Conservation (phyloP, 257 asterid species). For the Oldenlandia corymbosa region DNA sequence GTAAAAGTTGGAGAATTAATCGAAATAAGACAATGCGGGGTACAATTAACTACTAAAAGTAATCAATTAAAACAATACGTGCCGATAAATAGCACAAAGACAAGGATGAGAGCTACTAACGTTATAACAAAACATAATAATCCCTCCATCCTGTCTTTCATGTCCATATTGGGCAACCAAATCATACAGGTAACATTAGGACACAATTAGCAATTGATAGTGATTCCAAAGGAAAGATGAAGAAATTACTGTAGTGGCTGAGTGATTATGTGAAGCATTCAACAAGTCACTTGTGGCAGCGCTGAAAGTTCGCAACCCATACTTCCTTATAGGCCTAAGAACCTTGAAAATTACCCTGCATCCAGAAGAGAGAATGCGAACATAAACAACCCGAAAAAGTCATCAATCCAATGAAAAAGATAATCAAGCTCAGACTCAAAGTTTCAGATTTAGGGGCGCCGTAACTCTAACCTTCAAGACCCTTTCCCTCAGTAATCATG, state of each 20-base stretch:
- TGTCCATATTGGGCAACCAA: neutral
- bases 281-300: constrained; percentile 34
- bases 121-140: neutral
- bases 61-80: neutral
- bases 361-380: constrained; percentile 8
- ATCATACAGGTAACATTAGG: neutral
- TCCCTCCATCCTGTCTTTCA: too few relatives aligned
- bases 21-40: too few relatives aligned
- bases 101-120: neutral
- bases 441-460: neutral
- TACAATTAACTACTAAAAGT: too few relatives aligned
- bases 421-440: neutral
- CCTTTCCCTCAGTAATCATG: constrained; percentile 2
- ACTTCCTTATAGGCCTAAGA: constrained; percentile 31
- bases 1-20: neutral
- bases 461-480: neutral
- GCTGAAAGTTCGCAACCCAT: constrained; percentile 42
- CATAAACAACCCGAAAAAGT: neutral
- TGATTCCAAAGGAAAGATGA: constrained; percentile 2
- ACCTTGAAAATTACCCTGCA: constrained; percentile 46
- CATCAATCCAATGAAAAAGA: neutral
- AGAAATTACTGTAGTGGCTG: constrained; percentile 29
- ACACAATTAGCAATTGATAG: constrained; percentile 2
- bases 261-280: constrained; percentile 28
- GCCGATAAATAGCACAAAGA: constrained; percentile 2